Evolutionary conservation across 345 rosid species (phyloP), one percentile per base, ranked within the genome.

Genomic region (Eucalyptus decipiens): DNA sequence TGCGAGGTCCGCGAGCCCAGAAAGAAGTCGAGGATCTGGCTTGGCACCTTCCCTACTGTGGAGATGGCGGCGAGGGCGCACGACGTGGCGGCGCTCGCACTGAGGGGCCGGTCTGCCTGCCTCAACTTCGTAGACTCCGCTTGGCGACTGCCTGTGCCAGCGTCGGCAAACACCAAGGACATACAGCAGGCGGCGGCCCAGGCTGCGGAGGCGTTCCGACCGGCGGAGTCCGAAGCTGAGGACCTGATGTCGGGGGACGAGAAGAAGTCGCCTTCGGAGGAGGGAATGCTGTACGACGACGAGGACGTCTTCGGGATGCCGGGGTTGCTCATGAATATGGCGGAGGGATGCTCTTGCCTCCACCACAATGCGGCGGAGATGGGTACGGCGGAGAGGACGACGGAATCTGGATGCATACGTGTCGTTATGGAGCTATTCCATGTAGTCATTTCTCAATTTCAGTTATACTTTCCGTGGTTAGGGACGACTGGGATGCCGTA

Each of bases 11-110:
- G 99, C 87, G 98, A 95, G 90, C 99, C 98, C 1, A 94, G 92
- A 42, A 96, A 97, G 95, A 95, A 95, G 87, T 90, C 99, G 0
- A 94, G 99, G 90, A 96, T 97, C 40, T 97, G 99, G 99, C 92
- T 97, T 0, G 99, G 99, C 23, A 97, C 99, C 23, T 96, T 94
- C 49, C 94, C 94, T 2, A 95, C 95, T 0, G 95, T 92, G 9
- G 97, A 97, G 90, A 97, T 96, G 99, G 99, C 99, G 3, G 99
- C 99, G 43, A 92, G 99, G 48, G 99, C 99, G 2, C 99, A 96
- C 56, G 98, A 96, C 65, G 99, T 97, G 89, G 99, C 99, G 4
- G 97, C 95, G 17, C 88, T 96, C 2, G 95, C 99, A 0, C 88
- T 97, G 65, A 93, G 95, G 91, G 99, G 99, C 1, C 90, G 95